phyloP scores from a whole-genome alignment of 257 asterid genomes.

The Nicotiana tomentosiformis region DNA sequence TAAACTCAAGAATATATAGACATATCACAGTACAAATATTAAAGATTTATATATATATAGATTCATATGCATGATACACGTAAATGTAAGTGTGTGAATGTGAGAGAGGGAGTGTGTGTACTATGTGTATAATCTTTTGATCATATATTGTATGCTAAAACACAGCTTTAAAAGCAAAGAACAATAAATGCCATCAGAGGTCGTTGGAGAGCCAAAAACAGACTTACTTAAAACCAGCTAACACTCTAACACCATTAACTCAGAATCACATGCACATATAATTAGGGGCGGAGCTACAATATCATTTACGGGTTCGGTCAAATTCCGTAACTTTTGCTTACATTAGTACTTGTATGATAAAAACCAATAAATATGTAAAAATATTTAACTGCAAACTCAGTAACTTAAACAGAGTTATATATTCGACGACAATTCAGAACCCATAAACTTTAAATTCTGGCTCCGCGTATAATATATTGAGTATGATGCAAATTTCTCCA shows the following conservation, averaged over 20 bases:
- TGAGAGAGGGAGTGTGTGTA: background rate
- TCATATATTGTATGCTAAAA: background rate
- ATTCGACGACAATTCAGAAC: no score
- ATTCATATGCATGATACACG: background rate
- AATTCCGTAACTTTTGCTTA: no score
- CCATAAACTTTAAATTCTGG: no score
- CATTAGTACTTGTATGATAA: no score
- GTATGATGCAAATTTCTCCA: background rate
- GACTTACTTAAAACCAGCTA: conserved; percentile 7
- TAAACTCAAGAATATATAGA: background rate
- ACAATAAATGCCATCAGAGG: conserved; percentile 42
- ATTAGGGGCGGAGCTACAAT: no score
- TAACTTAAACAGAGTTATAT: no score
- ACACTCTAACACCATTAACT: background rate
- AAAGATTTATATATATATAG: background rate
- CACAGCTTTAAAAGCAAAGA: conserved; percentile 17
- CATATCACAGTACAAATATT: background rate
- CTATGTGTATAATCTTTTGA: background rate
- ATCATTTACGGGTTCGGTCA: no score
- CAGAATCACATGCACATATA: background rate
- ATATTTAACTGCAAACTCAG: no score
- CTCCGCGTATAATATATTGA: no score
- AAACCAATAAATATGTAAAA: no score
- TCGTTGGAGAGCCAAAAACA: conserved; percentile 26
- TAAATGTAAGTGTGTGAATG: background rate